phyloP scores from a whole-genome alignment of 78 protist genomes.

The Monosiga brevicollis region DNA sequence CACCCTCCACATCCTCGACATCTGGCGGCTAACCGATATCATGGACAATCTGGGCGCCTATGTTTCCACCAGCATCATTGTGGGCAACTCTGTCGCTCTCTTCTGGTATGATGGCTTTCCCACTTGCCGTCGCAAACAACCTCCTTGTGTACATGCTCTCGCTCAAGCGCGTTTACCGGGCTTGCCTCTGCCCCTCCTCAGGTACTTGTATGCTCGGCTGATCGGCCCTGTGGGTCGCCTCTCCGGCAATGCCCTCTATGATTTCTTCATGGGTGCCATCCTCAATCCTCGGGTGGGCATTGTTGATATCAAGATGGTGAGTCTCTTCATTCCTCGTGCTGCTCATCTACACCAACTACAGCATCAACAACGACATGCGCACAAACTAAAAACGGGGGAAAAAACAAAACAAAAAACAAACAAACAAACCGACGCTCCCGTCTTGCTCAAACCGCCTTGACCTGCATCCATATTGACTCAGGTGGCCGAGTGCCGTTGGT shows the following conservation, averaged over 20 bases:
- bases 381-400: no score
- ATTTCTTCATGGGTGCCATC: conserved; percentile 58
- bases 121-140: no score
- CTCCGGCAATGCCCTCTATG: conserved; percentile 43
- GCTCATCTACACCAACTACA: no score
- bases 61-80: conserved; percentile 20
- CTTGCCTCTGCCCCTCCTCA: no score
- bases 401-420: no score
- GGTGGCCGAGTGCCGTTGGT: conserved; percentile 43
- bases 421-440: no score
- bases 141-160: no score
- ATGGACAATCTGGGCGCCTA: conserved; percentile 23
- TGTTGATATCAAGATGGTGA: conserved; percentile 58
- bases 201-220: neutral
- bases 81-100: conserved; percentile 16
- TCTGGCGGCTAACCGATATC: conserved; percentile 15
- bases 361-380: no score
- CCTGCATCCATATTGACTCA: no score
- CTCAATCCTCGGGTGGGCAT: conserved; percentile 45
- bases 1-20: conserved; percentile 12
- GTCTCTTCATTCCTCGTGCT: no score
- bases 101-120: conserved; percentile 10
- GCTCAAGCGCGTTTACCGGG: no score
- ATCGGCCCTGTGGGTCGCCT: conserved; percentile 7
- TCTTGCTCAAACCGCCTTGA: no score